Evolutionary conservation across 2,329 filamentous ascomycete genomes (phyloP), one percentile per base, ranked within the genome.

Genomic region (Xylariaceae sp.): DNA sequence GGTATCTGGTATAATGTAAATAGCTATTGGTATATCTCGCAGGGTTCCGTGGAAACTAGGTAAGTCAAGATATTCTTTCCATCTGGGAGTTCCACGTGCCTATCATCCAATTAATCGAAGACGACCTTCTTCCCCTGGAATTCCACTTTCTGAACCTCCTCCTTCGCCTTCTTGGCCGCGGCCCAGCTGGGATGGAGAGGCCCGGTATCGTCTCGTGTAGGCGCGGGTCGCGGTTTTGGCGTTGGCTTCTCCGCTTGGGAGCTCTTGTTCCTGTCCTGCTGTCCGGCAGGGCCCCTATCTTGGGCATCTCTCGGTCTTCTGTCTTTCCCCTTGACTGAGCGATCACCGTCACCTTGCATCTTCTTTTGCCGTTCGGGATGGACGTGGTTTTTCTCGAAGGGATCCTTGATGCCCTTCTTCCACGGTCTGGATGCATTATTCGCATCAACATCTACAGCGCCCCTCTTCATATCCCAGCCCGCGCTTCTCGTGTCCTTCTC

Each of bases 161-260:
- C 80, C 68, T 85, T 84, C 1, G 78, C 78, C 69, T 80, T 80
- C 70, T 82, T 83, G 59, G 76, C 80, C 53, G 83, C 83, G 59
- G 79, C 79, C 84, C 84, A 87, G 63, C 80, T 84, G 1, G 83
- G 80, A 72, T 88, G 85, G 61, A 87, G 67, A 3, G 76, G 61
- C 0, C 80, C 79, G 7, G 66, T 65, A 63, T 80, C 75, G 43
- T 80, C 77, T 53, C 76, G 74, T 62, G 72, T 77, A 52, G 72
- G 68, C 19, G 68, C 62, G 10, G 68, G 67, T 60, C 68, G 71
- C 4, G 64, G 63, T 45, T 61, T 66, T 16, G 63, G 63, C 46
- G 61, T 66, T 16, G 63, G 58, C 43, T 57, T 57, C 56, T 59
- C 59, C 54, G 56, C 48, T 19, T 44, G 16, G 22, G 57, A 36